A percentile compares a stretch with the other conserved stretches of the same genome.
Conservation (phyloP, 805 yeast genomes). For the Jamesozyma piceae region DNA sequence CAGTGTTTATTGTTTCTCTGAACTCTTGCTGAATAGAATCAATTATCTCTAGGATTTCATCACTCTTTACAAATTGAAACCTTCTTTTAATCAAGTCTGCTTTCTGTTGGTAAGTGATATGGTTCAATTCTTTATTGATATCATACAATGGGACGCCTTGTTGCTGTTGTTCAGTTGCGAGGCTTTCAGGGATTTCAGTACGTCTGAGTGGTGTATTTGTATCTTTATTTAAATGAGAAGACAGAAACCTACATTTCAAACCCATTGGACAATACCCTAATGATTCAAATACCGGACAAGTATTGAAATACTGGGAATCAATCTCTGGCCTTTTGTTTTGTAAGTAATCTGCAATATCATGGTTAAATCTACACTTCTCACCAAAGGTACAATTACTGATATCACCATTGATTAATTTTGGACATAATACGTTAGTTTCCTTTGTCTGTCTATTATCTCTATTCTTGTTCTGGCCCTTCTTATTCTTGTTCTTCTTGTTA, state of each 20-base stretch:
- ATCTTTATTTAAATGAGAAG: conserved; percentile 40
- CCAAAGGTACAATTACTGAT: conserved; percentile 50
- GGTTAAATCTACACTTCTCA: conserved; percentile 68
- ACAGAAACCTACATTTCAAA: conserved; percentile 82
- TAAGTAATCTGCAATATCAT: conserved; percentile 61
- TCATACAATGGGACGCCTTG: conserved; percentile 18
- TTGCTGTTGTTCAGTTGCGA: too few relatives aligned
- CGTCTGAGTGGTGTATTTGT: neutral
- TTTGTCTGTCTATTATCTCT: conserved; percentile 64
- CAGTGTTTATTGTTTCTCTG: conserved; percentile 24
- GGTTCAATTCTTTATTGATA: conserved; percentile 53
- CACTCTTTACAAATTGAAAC: conserved; percentile 49
- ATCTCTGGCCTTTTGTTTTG: conserved; percentile 60
- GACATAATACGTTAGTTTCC: conserved; percentile 59
- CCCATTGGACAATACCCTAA: conserved; percentile 92
- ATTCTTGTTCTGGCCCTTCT: conserved; percentile 75
- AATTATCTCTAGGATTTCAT: conserved; percentile 49
- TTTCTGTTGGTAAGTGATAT: conserved; percentile 38
- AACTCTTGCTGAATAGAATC: conserved; percentile 44
- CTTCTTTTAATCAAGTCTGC: conserved; percentile 39
- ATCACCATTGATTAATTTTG: conserved; percentile 46
- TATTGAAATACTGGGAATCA: conserved; percentile 36
- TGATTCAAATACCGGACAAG: conserved; percentile 74
- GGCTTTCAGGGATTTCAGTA: neutral
- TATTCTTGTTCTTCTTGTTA: conserved; percentile 35